These are phyloP conservation scores for Taiozyma sp. DNA, from an alignment of 1,139 yeast species.

Conservation along the genomic window DNA sequence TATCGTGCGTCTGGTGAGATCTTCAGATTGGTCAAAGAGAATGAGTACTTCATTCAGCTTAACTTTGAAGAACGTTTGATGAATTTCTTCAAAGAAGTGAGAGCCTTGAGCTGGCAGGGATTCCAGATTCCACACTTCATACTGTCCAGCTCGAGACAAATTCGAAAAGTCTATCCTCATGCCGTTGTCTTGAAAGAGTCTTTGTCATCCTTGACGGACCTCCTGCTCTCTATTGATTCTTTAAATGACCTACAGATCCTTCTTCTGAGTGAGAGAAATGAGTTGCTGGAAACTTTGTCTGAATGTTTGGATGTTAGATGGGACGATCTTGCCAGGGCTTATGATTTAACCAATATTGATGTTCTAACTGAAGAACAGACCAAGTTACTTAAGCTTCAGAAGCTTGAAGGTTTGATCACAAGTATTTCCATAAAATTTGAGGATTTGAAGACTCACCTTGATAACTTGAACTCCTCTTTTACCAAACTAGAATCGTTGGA, in stretches of 20 bases:
- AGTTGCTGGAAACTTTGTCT: conserved; percentile 29
- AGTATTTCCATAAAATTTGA: conserved; percentile 34
- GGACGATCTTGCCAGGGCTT: conserved; percentile 50
- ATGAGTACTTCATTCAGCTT: conserved; percentile 28
- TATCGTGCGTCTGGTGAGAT: conserved; percentile 34
- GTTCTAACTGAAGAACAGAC: conserved; percentile 34
- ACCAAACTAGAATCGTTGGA: conserved; percentile 28
- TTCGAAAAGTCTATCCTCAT: conserved; percentile 50
- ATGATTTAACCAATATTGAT: conserved; percentile 33
- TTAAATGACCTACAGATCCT: conserved; percentile 41
- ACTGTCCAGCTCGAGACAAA: conserved; percentile 38
- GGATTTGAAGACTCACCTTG: conserved; percentile 20
- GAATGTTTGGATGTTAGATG: conserved; percentile 42
- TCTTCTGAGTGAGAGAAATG: conserved; percentile 34
- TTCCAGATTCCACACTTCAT: conserved; percentile 56
- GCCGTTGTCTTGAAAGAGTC: conserved; percentile 54
- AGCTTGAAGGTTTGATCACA: conserved; percentile 36
- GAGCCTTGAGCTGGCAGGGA: conserved; percentile 47
- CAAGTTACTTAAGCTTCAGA: conserved; percentile 35
- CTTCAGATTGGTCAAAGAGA: conserved; percentile 30
- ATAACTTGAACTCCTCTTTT: conserved; percentile 21
- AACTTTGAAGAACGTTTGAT: conserved; percentile 50
- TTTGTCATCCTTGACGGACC: conserved; percentile 29
- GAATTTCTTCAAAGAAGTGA: conserved; percentile 47
- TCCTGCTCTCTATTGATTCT: conserved; percentile 22